Conservation (phyloP, 805 yeast species). For the Blastobotrys americana region DNA sequence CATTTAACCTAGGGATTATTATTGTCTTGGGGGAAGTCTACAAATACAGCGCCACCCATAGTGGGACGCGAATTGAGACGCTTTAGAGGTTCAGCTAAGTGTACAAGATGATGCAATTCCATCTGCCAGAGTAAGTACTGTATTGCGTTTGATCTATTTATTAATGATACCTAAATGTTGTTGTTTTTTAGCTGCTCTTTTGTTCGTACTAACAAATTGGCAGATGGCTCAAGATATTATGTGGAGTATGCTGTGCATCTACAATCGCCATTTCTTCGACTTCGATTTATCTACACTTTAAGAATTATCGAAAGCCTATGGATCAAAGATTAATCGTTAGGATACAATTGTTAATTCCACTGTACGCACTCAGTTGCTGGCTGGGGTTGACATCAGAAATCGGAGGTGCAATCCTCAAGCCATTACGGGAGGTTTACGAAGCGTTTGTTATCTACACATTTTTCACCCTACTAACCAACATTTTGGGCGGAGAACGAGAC, state of each 20-base stretch:
- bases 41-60: too few species aligned
- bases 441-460: conserved; percentile 95
- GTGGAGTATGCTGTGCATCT: conserved; percentile 16
- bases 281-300: conserved; percentile 47
- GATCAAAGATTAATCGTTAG: conserved; percentile 82
- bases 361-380: conserved; percentile 69
- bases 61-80: too few species aligned
- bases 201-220: too few species aligned
- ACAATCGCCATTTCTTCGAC: conserved; percentile 37
- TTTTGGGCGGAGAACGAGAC: conserved; percentile 87
- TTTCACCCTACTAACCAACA: conserved; percentile 69
- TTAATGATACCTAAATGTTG: too few species aligned
- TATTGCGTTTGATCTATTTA: too few species aligned
- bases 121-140: neutral
- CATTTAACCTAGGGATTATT: too few species aligned
- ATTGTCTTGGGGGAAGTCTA: too few species aligned
- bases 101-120: neutral
- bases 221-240: neutral
- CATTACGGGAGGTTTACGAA: conserved; percentile 83
- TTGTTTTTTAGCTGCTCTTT: too few species aligned
- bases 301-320: conserved; percentile 78
- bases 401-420: conserved; percentile 50
- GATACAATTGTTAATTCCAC: conserved; percentile 73
- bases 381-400: conserved; percentile 43
- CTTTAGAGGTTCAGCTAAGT: too few species aligned